Evolutionary conservation across 1,284 basidiomycete genomes (phyloP).

Genomic region (Vanrija sp.): DNA sequence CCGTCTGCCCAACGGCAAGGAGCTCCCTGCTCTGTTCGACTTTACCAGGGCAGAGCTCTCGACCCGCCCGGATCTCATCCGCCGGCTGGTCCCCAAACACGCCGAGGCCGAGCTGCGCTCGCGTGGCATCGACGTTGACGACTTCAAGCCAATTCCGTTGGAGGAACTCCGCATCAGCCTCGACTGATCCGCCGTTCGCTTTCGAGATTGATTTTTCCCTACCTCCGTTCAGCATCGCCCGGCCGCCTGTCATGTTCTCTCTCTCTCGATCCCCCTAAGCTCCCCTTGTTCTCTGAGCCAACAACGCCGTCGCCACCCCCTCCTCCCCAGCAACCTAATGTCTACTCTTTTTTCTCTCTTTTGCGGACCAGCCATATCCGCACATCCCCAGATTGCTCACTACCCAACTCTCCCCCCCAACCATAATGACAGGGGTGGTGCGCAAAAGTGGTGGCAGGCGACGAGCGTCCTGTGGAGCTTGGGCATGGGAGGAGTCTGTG

Average conservation of each 20-base stretch:
- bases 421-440: too few species aligned
- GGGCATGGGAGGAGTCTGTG: neutral
- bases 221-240: conserved; percentile 15
- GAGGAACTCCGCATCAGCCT: conserved; percentile 86
- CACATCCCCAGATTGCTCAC: neutral
- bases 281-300: conserved; percentile 4
- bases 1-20: conserved; percentile 94
- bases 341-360: conserved; percentile 1
- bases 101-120: conserved; percentile 82
- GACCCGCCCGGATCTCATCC: conserved; percentile 88
- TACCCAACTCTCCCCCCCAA: too few species aligned
- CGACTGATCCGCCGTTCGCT: conserved; percentile 53
- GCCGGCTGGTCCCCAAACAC: conserved; percentile 82
- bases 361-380: neutral
- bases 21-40: conserved; percentile 90
- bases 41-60: conserved; percentile 97
- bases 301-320: neutral
- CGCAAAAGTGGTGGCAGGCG: neutral
- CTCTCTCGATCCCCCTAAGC: conserved; percentile 6
- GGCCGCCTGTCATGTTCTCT: conserved; percentile 13
- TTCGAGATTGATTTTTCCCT: neutral
- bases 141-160: conserved; percentile 89
- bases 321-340: conserved; percentile 5
- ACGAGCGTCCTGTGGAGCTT: neutral
- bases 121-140: conserved; percentile 81